A percentile compares a stretch with the other conserved stretches of the same genome.
phyloP scores from a whole-genome alignment of 2,329 filamentous ascomycete genomes.

The Colletotrichum navitas region DNA sequence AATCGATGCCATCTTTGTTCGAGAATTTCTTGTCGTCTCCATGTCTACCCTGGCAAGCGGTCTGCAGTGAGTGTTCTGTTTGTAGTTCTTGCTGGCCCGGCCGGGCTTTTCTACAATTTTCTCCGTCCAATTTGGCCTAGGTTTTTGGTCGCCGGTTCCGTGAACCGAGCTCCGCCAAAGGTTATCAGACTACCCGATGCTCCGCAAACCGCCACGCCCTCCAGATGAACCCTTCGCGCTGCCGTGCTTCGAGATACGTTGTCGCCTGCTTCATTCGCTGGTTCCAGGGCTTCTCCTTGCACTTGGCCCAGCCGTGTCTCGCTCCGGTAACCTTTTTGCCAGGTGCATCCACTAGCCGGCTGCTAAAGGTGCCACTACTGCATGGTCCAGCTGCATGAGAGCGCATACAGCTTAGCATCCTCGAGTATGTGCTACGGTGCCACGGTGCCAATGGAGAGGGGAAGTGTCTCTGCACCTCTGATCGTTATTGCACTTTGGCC shows the following conservation, averaged over 20 bases:
- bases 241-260: conserved; percentile 16
- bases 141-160: conserved; percentile 14
- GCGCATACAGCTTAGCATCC: conserved; percentile 37
- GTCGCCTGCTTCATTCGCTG: conserved; percentile 25
- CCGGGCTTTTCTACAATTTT: conserved; percentile 2
- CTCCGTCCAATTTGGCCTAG: conserved; percentile 14
- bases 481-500: conserved; percentile 11
- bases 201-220: conserved; percentile 38
- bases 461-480: conserved; percentile 25
- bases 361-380: conserved; percentile 36
- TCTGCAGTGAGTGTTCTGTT: neutral
- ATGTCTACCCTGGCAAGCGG: neutral
- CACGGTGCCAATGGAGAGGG: conserved; percentile 28
- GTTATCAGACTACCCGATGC: conserved; percentile 19
- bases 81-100: conserved; percentile 1
- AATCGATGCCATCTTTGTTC: neutral
- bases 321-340: conserved; percentile 20
- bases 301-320: conserved; percentile 35
- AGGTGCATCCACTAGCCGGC: conserved; percentile 36
- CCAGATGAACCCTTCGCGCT: conserved; percentile 36
- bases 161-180: conserved; percentile 21
- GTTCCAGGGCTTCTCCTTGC: conserved; percentile 23
- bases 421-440: conserved; percentile 17
- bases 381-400: conserved; percentile 38
- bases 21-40: conserved; percentile 14